Base-by-base conservation (phyloP, 2,329 filamentous ascomycete species). In the Septoria linicola region DNA sequence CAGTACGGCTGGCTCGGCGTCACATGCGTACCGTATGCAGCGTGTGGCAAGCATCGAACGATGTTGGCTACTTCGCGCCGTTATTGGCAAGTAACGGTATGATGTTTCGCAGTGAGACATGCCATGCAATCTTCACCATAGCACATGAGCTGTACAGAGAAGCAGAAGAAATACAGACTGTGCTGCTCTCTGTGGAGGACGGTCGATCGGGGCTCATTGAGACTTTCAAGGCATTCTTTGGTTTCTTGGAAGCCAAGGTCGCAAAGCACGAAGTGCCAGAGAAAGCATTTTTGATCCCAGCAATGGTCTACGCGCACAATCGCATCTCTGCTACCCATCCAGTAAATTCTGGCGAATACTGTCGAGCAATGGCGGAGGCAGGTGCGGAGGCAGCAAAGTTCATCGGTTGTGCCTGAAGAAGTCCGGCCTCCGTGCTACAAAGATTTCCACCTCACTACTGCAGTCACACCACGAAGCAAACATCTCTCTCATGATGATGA, bases 241-340 rank as follows among this genome's bases (percentile, higher is more conserved):
- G 27, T 8, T 41, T 51, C 5, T 37, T 23, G 4, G 51, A 51
- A 19, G n/a, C 27, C 19, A 46, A 42, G 5, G 42, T 47, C 16
- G 35, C 45, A 23, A 27, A 49, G 4, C 16, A 44, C 13, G 42
- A 41, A 5, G 19, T 54, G 21, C 46, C 43, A 2, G 43, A 51
- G 3, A 42, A 39, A 4, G 48, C 34, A 10, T 53, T 53, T 8
- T 23, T 54, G 39, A 50, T 53, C 2, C 43, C 50, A 3, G 54
- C 54, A 2, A 57, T 57, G 54, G 51, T 57, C 2, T 53, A 54
- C 43, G 54, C 47, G n/a, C 54, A 57, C 31, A 37, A 41, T 11
- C 34, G 41, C n/a, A 45, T 52, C 7, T 25, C 41, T 25, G 35
- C 43, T n/a, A 36, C 30, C 14, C 32, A 32, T 16, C 37, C 36